phyloP scores from a whole-genome alignment of 768 basidiomycete species.

The Phlebiopsis gigantea region DNA sequence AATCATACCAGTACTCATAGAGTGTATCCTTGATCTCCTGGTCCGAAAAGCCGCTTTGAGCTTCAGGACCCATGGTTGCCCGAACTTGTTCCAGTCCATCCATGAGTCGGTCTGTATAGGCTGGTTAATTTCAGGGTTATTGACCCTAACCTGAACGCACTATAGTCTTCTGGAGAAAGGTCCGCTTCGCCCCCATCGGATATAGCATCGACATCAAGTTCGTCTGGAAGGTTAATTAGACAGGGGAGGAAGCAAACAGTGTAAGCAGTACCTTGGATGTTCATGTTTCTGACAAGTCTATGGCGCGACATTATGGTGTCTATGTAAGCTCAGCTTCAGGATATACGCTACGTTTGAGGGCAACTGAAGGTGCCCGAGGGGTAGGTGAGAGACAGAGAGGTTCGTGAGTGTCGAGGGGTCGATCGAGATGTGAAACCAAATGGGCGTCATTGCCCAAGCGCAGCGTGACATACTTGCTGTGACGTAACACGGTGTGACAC shows the following conservation, averaged over 20 bases:
- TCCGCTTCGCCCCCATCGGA: constrained; percentile 77
- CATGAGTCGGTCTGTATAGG: constrained; percentile 53
- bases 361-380: no score
- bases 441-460: constrained; percentile 2
- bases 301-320: constrained; percentile 80
- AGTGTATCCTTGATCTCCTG: constrained; percentile 69
- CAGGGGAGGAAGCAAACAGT: neutral
- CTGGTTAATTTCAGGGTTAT: neutral
- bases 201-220: constrained; percentile 77
- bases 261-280: constrained; percentile 54
- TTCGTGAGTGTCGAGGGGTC: neutral
- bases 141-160: constrained; percentile 39
- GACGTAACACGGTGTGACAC: neutral
- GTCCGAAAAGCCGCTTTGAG: constrained; percentile 65
- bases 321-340: constrained; percentile 3
- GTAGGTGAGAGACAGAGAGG: constrained; percentile 3
- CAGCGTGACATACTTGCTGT: neutral
- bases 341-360: constrained; percentile 15
- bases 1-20: constrained; percentile 87
- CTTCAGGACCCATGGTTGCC: constrained; percentile 59
- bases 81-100: constrained; percentile 67
- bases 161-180: constrained; percentile 78
- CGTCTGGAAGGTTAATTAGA: constrained; percentile 45
- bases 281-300: constrained; percentile 80
- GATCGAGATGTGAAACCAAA: neutral